A percentile compares a stretch with the other conserved stretches of the same genome.
Conservation (phyloP, 371 early-diverging fungal genomes). For the Mortierella sp. region DNA sequence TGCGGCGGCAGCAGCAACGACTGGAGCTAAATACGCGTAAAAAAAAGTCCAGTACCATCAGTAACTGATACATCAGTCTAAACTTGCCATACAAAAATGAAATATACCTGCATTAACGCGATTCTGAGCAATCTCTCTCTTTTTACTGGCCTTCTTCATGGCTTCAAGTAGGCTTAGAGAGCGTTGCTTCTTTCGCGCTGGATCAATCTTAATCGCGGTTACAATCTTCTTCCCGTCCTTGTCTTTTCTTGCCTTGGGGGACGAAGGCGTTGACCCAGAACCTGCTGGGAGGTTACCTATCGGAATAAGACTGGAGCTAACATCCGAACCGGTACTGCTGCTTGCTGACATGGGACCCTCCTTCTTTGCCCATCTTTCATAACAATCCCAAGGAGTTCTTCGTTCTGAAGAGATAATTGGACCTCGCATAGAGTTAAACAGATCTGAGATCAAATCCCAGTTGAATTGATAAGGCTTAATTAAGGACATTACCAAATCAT, state of each 20-base stretch:
- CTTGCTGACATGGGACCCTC: constrained; percentile 37
- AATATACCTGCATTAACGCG: constrained; percentile 63
- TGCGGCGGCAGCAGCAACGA: constrained; percentile 34
- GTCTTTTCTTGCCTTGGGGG: constrained; percentile 54
- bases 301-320: constrained; percentile 35
- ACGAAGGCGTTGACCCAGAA: constrained; percentile 40
- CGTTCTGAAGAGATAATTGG: constrained; percentile 64
- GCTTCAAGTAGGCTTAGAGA: constrained; percentile 48
- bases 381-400: constrained; percentile 79
- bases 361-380: constrained; percentile 66
- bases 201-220: constrained; percentile 39
- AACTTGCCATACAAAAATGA: not conserved
- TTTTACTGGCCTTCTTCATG: constrained; percentile 48
- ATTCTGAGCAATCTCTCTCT: constrained; percentile 43
- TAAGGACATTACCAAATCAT: constrained; percentile 69
- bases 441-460: constrained; percentile 76
- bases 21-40: constrained; percentile 11
- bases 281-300: constrained; percentile 45
- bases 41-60: not conserved
- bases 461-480: constrained; percentile 74
- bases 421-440: constrained; percentile 67
- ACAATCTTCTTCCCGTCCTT: constrained; percentile 56
- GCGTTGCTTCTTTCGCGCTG: constrained; percentile 46
- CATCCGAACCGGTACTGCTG: constrained; percentile 24
- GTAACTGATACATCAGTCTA: not conserved